These are phyloP conservation scores for Aureobasidium sp. DNA, from an alignment of 2,329 filamentous ascomycete genomes.

Conservation along the genomic window DNA sequence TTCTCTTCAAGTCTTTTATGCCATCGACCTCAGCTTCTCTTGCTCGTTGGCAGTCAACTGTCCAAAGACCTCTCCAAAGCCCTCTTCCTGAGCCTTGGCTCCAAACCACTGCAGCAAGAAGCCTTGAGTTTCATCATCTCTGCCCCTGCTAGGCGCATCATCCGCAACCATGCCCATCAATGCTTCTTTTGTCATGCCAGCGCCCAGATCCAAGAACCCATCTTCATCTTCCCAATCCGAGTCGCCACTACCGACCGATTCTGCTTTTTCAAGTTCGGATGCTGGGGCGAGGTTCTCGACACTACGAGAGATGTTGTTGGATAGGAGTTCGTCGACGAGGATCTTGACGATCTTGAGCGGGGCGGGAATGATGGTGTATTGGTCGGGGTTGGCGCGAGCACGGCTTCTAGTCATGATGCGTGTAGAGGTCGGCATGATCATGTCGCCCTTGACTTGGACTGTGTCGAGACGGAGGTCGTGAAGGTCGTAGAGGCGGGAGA, in stretches of 20 bases:
- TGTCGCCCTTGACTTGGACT: conserved; percentile 82
- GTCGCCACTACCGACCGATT: conserved; percentile 63
- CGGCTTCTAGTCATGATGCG: conserved; percentile 91
- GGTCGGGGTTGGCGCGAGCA: conserved; percentile 79
- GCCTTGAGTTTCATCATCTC: conserved; percentile 83
- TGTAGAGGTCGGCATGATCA: conserved; percentile 71
- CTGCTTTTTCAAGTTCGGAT: conserved; percentile 53
- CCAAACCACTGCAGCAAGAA: conserved; percentile 79
- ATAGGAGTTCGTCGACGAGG: conserved; percentile 81
- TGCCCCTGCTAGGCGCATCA: conserved; percentile 44
- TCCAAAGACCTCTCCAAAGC: conserved; percentile 47
- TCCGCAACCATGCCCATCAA: conserved; percentile 67
- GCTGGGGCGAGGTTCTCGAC: conserved; percentile 45
- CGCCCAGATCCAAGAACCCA: conserved; percentile 62
- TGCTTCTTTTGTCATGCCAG: conserved; percentile 50
- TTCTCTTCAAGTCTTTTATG: background rate
- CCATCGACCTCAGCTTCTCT: conserved; percentile 37
- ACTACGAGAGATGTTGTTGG: conserved; percentile 49
- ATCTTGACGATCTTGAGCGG: conserved; percentile 95
- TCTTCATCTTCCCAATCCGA: conserved; percentile 73
- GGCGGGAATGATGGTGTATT: conserved; percentile 78
- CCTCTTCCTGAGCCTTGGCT: conserved; percentile 42
- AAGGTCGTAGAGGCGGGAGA: conserved; percentile 83
- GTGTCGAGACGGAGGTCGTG: conserved; percentile 71
- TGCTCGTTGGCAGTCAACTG: conserved; percentile 47